phyloP scores from a whole-genome alignment of 164 flowering plant genomes.

The Amborella trichopoda region DNA sequence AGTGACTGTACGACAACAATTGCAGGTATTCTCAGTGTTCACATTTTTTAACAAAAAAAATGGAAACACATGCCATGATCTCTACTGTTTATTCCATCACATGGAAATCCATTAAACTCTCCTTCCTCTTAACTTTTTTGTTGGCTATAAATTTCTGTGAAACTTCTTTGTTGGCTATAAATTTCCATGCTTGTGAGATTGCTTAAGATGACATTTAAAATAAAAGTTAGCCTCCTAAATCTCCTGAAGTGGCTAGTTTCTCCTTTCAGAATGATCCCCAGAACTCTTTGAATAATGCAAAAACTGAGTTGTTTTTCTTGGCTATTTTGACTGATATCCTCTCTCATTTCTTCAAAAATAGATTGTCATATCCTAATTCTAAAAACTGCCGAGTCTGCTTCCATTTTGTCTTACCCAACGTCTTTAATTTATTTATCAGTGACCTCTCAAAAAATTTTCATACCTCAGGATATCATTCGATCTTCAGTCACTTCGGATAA shows the following conservation, averaged over 20 bases:
- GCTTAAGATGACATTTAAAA: not conserved
- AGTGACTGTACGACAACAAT: conserved; percentile 44
- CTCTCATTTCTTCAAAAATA: not conserved
- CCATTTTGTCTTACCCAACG: not conserved
- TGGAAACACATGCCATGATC: too few species aligned
- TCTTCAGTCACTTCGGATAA: conserved; percentile 65
- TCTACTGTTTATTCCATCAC: not conserved
- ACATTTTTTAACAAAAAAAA: not conserved
- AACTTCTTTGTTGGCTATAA: not conserved
- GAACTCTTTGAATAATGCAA: not conserved
- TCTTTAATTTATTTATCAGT: not conserved
- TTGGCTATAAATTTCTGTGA: not conserved
- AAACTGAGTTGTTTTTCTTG: not conserved
- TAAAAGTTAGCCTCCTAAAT: too few species aligned
- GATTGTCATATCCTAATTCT: too few species aligned
- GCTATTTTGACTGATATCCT: not conserved
- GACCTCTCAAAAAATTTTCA: too few species aligned
- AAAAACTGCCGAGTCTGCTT: too few species aligned
- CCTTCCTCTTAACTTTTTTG: not conserved
- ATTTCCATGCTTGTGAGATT: not conserved
- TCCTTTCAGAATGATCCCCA: not conserved
- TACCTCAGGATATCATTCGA: conserved; percentile 63
- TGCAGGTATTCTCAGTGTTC: conserved; percentile 42
- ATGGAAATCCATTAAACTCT: not conserved
- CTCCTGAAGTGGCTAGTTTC: too few species aligned